These are phyloP conservation scores for Boletus pseudopeckii DNA, from an alignment of 768 basidiomycete species.

Conservation along the genomic window DNA sequence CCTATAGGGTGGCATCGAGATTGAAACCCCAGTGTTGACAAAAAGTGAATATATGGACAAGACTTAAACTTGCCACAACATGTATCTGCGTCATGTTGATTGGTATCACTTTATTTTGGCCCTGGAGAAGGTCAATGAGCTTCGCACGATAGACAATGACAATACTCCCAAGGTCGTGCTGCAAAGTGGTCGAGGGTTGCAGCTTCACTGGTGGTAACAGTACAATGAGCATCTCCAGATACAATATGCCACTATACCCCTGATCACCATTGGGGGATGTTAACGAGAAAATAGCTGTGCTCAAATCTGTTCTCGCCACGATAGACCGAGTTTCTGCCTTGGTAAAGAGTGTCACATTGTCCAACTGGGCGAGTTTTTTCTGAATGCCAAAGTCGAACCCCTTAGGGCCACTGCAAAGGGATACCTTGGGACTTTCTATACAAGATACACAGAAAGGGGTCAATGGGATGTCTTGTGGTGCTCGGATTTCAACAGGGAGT, in stretches of 20 bases:
- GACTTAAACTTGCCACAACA: not conserved
- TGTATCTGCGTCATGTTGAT: conserved; percentile 73
- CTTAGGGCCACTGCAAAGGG: conserved; percentile 66
- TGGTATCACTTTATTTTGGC: conserved; percentile 53
- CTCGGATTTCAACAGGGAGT: not conserved
- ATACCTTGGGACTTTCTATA: conserved; percentile 51
- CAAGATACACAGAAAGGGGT: conserved; percentile 7
- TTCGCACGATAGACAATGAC: conserved; percentile 67
- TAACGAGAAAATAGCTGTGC: conserved; percentile 52
- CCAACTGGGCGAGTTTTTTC: conserved; percentile 40
- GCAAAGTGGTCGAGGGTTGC: conserved; percentile 27
- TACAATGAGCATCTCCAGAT: conserved; percentile 55
- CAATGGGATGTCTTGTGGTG: not conserved
- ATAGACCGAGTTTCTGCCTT: conserved; percentile 49
- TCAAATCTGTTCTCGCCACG: conserved; percentile 24
- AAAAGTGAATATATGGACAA: not conserved
- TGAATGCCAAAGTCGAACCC: conserved; percentile 62
- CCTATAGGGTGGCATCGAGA: conserved; percentile 60
- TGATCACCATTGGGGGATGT: conserved; percentile 65
- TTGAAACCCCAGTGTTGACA: conserved; percentile 79
- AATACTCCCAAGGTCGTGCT: conserved; percentile 59
- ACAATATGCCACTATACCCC: conserved; percentile 62
- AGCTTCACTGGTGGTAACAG: conserved; percentile 39
- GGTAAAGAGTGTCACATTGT: conserved; percentile 52
- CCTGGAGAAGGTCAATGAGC: conserved; percentile 42